phyloP scores from a whole-genome alignment of 2,329 filamentous ascomycete species.

The Fusarium neocosmosporiellum region DNA sequence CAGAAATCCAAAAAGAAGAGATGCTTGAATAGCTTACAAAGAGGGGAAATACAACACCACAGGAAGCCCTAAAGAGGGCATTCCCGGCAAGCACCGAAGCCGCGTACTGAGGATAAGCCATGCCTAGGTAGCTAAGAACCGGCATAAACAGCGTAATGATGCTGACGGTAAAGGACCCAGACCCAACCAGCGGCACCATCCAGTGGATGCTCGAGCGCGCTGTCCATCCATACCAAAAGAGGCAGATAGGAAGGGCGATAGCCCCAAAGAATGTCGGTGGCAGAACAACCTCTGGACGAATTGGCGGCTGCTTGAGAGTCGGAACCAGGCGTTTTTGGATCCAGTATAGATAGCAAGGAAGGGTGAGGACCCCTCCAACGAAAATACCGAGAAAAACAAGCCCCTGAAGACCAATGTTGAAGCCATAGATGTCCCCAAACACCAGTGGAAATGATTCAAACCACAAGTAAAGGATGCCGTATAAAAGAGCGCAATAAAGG shows the following conservation, averaged over 20 bases:
- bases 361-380: constrained; percentile 10
- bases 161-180: neutral
- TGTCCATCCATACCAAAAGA: constrained; percentile 29
- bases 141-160: constrained; percentile 5
- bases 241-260: constrained; percentile 63
- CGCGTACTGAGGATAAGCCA: constrained; percentile 10
- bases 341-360: constrained; percentile 14
- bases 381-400: constrained; percentile 32
- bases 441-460: constrained; percentile 35
- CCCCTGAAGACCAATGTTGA: constrained; percentile 70
- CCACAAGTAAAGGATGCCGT: constrained; percentile 56
- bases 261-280: constrained; percentile 69
- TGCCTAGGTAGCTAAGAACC: constrained; percentile 23
- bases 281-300: neutral
- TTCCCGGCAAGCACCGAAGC: constrained; percentile 12
- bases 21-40: neutral
- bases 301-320: constrained; percentile 4
- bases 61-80: constrained; percentile 9
- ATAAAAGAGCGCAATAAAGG: constrained; percentile 56
- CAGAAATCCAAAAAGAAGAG: neutral
- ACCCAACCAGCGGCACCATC: constrained; percentile 8
- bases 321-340: constrained; percentile 14
- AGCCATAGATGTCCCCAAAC: constrained; percentile 35
- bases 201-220: constrained; percentile 10
- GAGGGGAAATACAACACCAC: neutral